Conservation (phyloP, 139 green algal species). For the Chlamydomonas schloesseri region DNA sequence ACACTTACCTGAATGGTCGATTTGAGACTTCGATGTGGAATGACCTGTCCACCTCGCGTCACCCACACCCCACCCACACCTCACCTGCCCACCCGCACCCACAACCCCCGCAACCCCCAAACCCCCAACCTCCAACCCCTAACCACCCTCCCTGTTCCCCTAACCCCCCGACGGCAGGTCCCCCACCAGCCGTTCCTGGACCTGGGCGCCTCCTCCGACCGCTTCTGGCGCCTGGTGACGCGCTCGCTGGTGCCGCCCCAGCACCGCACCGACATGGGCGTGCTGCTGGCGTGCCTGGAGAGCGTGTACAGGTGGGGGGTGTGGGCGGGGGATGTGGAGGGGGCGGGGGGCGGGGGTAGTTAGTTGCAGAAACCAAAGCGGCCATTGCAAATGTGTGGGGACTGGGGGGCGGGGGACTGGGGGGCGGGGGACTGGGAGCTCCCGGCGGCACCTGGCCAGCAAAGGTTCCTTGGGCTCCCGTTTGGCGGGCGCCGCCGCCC, state of each 20-base stretch:
- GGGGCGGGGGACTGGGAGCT: too few species aligned
- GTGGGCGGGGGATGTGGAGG: background rate
- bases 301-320: slow-evolving; percentile 22
- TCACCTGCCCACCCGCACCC: too few species aligned
- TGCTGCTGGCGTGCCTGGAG: slow-evolving; percentile 45
- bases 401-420: too few species aligned
- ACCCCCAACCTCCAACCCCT: background rate
- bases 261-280: background rate
- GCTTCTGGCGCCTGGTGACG: slow-evolving; percentile 34
- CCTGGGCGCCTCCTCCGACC: slow-evolving; percentile 21
- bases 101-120: background rate
- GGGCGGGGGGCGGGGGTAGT: background rate
- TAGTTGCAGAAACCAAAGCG: too few species aligned
- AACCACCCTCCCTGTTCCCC: background rate
- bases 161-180: background rate
- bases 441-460: too few species aligned
- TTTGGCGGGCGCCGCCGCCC: too few species aligned
- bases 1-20: too few species aligned
- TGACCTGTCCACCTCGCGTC: too few species aligned
- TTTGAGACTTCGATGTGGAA: too few species aligned
- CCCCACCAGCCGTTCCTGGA: slow-evolving; percentile 33
- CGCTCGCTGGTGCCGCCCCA: background rate
- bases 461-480: too few species aligned
- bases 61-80: too few species aligned
- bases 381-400: too few species aligned